Base-by-base conservation (phyloP, 2,329 filamentous ascomycete species). In the Aspergillus ustus region DNA sequence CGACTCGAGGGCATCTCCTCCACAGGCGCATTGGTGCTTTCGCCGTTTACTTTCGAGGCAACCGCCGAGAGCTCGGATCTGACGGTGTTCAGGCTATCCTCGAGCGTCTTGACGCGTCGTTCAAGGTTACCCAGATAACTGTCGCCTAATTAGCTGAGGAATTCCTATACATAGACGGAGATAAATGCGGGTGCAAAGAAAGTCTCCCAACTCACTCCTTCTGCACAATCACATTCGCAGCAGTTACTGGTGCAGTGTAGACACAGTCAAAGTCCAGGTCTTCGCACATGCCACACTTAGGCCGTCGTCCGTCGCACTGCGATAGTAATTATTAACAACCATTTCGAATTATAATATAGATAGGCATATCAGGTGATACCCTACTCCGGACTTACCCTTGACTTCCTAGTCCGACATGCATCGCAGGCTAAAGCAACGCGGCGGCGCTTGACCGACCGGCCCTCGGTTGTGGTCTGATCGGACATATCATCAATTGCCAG, bases 211-310 rank as follows among this genome's bases (percentile, higher is more conserved):
- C 54, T 15, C 22, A 78, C 67, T 80, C 77, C 67, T 79, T 80
- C 50, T 75, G 73, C 2, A 78, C 74, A 45, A 80, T 77, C 0
- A 76, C 67, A 66, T 80, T 80, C 0, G 73, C 70, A 2, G 72
- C 69, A 17, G 74, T 73, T 7, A 69, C 67, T 3, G 75, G 70
- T 8, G 77, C 70, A 6, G 74, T 72, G 67, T 83, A 83, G 34
- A 75, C 67, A 65, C 81, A 83, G 9, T 81, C 78, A 57, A 79
- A 79, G 7, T 75, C 77, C 31, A 81, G 70, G 37, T 78, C 74
- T 17, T 62, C 65, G 59, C 80, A 82, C 25, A 74, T 69, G n/a
- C 75, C 76, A 62, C 80, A 82, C 48, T 73, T 74, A 13, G 81
- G 81, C 20, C 77, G 72, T 11, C 64, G 65, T 11, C 80, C 80